These are phyloP conservation scores for Penicillium sp. DNA, from an alignment of 2,329 filamentous ascomycete species.

Conservation along the genomic window DNA sequence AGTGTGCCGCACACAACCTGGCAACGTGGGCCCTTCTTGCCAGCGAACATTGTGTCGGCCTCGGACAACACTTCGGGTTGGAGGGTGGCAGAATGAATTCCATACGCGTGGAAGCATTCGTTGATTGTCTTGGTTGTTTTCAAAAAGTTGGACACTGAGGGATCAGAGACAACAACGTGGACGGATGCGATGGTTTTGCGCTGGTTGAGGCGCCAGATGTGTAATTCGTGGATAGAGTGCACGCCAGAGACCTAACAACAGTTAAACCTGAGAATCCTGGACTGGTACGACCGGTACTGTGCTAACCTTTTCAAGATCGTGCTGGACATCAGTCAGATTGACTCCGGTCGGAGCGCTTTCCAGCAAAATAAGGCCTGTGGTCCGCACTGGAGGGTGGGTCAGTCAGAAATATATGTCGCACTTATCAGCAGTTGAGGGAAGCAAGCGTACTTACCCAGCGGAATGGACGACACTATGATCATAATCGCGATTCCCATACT, in stretches of 20 bases:
- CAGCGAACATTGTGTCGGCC: slow-evolving; percentile 18
- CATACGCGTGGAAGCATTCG: slow-evolving; percentile 73
- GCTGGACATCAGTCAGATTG: slow-evolving; percentile 64
- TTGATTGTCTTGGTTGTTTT: slow-evolving; percentile 63
- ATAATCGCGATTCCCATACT: slow-evolving; percentile 73
- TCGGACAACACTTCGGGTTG: slow-evolving; percentile 62
- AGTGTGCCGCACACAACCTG: slow-evolving; percentile 57
- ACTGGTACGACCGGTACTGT: neutral
- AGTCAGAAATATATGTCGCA: slow-evolving; percentile 2
- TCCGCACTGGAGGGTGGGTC: slow-evolving; percentile 27
- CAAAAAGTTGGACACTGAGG: slow-evolving; percentile 62
- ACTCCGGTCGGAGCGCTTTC: slow-evolving; percentile 67
- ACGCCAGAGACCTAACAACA: slow-evolving; percentile 64
- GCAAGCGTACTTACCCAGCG: slow-evolving; percentile 48
- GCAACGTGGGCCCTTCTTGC: slow-evolving; percentile 45
- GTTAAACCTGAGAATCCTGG: slow-evolving; percentile 17
- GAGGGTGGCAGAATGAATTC: slow-evolving; percentile 71
- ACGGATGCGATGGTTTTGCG: slow-evolving; percentile 70
- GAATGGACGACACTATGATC: slow-evolving; percentile 66
- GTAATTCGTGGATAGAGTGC: slow-evolving; percentile 69
- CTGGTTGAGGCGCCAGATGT: slow-evolving; percentile 75
- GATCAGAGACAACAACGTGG: slow-evolving; percentile 66
- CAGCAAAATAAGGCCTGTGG: slow-evolving; percentile 64
- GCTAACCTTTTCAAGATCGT: slow-evolving; percentile 67
- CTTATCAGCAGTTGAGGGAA: no score